These are phyloP conservation scores for Suillus plorans DNA, from an alignment of 768 basidiomycete species.

Conservation along the genomic window DNA sequence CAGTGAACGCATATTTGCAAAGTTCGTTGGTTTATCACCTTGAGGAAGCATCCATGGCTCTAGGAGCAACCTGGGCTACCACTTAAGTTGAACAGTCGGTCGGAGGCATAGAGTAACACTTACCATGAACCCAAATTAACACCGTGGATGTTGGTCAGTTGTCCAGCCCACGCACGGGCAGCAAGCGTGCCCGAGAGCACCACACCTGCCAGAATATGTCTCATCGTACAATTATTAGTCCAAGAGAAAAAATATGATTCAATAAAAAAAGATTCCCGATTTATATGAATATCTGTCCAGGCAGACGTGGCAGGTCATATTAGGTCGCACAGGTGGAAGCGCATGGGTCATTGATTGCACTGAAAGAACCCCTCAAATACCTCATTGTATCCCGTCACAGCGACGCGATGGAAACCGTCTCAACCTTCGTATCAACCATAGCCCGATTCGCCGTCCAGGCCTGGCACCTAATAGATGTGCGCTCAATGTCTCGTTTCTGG, in stretches of 20 bases:
- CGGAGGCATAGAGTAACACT: slow-evolving; percentile 6
- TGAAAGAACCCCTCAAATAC: not conserved
- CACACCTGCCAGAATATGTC: slow-evolving; percentile 11
- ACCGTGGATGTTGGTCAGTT: slow-evolving; percentile 56
- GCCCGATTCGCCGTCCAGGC: not conserved
- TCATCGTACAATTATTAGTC: slow-evolving; percentile 15
- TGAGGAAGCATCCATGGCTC: slow-evolving; percentile 84
- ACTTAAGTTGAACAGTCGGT: slow-evolving; percentile 4
- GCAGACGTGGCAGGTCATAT: not conserved
- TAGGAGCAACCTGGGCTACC: slow-evolving; percentile 57
- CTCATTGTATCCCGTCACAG: not conserved
- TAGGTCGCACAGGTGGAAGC: not conserved
- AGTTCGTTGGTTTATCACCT: slow-evolving; percentile 34
- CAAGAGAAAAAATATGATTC: not conserved
- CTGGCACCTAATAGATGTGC: not conserved
- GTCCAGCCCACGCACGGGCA: slow-evolving; percentile 19
- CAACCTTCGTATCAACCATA: not conserved
- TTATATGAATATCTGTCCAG: not conserved
- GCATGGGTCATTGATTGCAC: not conserved
- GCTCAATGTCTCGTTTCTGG: not conserved
- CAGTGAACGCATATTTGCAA: not conserved
- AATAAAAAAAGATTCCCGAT: not conserved
- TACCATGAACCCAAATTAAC: slow-evolving; percentile 72
- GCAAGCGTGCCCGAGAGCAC: slow-evolving; percentile 18
- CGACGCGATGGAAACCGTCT: not conserved